phyloP scores from a whole-genome alignment of 805 yeast species.

The Sungouiella thailandica region DNA sequence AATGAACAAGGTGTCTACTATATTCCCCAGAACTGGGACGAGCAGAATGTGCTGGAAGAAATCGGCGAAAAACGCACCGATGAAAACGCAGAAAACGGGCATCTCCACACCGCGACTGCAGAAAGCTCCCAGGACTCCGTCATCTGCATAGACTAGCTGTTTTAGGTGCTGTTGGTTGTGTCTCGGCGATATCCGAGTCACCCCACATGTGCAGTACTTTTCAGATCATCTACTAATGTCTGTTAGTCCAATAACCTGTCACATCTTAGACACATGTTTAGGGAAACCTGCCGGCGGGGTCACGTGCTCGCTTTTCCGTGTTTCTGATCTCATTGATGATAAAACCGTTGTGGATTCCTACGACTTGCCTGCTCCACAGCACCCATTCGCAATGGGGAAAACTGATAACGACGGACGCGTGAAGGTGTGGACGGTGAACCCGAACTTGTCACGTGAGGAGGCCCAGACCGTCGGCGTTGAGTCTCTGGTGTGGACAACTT shows the following conservation, averaged over 20 bases:
- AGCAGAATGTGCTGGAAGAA: no score
- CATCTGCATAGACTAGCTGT: no score
- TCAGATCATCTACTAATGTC: conserved; percentile 14
- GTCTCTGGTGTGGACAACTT: conserved; percentile 37
- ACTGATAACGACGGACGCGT: conserved; percentile 85
- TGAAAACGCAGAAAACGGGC: no score
- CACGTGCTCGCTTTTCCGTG: conserved; percentile 53
- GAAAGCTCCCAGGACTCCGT: no score
- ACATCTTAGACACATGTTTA: conserved; percentile 74
- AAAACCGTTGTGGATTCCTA: conserved; percentile 24
- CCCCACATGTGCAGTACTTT: background rate
- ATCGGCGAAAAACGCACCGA: no score
- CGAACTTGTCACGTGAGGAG: conserved; percentile 16
- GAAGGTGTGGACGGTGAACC: conserved; percentile 55
- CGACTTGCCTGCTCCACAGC: conserved; percentile 14
- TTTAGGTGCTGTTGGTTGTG: no score
- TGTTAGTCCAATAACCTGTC: conserved; percentile 74
- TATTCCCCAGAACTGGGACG: no score
- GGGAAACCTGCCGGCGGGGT: conserved; percentile 84
- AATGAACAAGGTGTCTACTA: no score
- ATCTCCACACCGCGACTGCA: no score
- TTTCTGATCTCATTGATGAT: conserved; percentile 21
- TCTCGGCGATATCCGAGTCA: background rate
- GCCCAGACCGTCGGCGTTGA: conserved; percentile 26
- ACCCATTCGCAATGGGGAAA: conserved; percentile 59